Conservation (phyloP, 306 rosid species). For the Lathyrus aphaca region DNA sequence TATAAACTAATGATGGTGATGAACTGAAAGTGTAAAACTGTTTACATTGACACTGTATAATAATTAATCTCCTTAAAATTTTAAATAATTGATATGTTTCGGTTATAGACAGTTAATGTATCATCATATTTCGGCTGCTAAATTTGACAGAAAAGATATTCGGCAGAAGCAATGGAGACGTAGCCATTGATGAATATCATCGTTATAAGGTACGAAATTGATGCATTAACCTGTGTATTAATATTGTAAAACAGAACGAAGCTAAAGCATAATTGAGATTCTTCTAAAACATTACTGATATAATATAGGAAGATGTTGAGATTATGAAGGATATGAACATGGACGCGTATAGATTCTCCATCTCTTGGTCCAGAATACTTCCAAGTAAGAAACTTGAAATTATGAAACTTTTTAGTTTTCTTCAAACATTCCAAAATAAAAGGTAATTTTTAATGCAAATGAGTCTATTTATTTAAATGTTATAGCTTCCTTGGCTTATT, state of each 20-base stretch:
- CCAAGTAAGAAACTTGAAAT: slow-evolving; percentile 50
- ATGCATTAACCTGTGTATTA: background rate
- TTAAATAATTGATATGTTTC: background rate
- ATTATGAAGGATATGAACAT: slow-evolving; percentile 56
- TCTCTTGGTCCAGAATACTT: slow-evolving; percentile 70
- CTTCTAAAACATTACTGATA: slow-evolving; percentile 3
- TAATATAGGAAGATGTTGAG: slow-evolving; percentile 59
- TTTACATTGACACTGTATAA: too few relatives aligned
- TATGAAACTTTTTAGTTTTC: background rate
- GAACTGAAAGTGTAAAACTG: too few relatives aligned
- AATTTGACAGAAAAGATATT: slow-evolving; percentile 43
- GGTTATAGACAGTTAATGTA: background rate
- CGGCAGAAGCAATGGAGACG: slow-evolving; percentile 55
- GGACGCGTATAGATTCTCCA: slow-evolving; percentile 72
- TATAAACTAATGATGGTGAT: too few relatives aligned
- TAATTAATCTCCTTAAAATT: too few relatives aligned
- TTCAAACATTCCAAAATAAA: background rate
- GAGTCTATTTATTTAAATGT: background rate
- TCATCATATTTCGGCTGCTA: background rate
- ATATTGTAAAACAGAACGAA: background rate
- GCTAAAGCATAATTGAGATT: background rate
- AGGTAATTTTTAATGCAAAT: background rate
- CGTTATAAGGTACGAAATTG: slow-evolving; percentile 46
- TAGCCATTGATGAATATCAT: slow-evolving; percentile 55
- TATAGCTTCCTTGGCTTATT: slow-evolving; percentile 7